phyloP scores from a whole-genome alignment of 2,329 filamentous ascomycete genomes.

The Calonectria pauciramosa region DNA sequence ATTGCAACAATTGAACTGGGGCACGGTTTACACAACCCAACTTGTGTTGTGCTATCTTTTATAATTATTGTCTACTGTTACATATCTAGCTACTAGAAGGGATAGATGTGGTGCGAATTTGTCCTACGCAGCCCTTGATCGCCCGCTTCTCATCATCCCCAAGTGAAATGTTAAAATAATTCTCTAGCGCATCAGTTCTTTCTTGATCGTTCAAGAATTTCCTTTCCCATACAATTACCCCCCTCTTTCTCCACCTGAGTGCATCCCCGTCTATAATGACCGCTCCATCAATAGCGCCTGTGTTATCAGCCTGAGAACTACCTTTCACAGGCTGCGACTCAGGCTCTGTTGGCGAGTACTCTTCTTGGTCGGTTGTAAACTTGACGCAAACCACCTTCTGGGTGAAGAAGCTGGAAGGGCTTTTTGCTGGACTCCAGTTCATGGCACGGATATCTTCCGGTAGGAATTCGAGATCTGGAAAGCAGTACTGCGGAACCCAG shows the following conservation, averaged over 20 bases:
- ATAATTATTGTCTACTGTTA: not conserved
- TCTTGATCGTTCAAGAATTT: not conserved
- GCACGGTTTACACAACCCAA: not conserved
- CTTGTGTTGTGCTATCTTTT: not conserved
- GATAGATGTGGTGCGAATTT: not conserved
- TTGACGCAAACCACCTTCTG: not conserved
- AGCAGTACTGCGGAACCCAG: slow-evolving; percentile 24
- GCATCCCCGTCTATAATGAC: not conserved
- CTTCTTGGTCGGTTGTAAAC: not conserved
- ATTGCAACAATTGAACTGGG: rapidly evolving
- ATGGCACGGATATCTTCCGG: slow-evolving; percentile 24
- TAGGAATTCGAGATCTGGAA: slow-evolving; percentile 22
- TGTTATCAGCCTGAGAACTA: not conserved
- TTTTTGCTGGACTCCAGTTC: slow-evolving; percentile 24
- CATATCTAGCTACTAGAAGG: not conserved
- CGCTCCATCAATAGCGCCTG: not conserved
- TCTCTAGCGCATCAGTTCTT: not conserved
- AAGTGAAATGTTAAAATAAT: not conserved
- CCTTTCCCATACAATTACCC: not conserved
- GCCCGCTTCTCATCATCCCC: not conserved
- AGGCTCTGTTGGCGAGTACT: not conserved
- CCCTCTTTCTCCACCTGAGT: not conserved
- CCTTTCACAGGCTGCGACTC: not conserved
- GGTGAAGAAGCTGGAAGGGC: slow-evolving; percentile 26
- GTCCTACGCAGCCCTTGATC: not conserved